Percentiles rank a stretch among this genome's conserved stretches.
Evolutionary conservation across 2,329 filamentous ascomycete species (phyloP).

Genomic region (Cercospora sp.): DNA sequence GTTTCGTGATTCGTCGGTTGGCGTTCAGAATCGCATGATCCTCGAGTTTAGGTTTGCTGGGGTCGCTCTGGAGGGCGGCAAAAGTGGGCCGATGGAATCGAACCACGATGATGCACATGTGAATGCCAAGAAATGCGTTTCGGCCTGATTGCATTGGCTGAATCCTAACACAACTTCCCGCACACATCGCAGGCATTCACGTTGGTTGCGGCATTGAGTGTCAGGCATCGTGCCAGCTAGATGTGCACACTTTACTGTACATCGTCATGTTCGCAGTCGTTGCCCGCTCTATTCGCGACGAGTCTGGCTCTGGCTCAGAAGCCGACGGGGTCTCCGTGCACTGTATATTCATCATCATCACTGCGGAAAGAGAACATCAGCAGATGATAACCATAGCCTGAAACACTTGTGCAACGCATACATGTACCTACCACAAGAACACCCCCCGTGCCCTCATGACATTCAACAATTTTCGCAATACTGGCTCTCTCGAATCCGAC

Average conservation of each 20-base stretch:
- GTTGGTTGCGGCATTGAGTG: neutral
- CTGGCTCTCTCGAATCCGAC: constrained; percentile 13
- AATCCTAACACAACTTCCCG: neutral
- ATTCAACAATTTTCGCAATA: constrained; percentile 8
- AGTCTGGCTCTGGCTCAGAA: neutral
- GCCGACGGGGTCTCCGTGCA: constrained; percentile 10
- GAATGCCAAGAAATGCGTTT: neutral
- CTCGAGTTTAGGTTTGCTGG: constrained; percentile 13
- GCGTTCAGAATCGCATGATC: constrained; percentile 11
- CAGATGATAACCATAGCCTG: neutral
- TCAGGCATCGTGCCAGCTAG: neutral
- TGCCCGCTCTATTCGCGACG: neutral
- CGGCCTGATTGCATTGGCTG: neutral
- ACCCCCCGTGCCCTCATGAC: constrained; percentile 17
- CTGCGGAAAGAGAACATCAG: neutral
- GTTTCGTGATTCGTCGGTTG: constrained; percentile 8
- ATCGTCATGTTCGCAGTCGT: neutral
- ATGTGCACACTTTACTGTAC: neutral
- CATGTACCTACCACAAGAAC: constrained; percentile 15
- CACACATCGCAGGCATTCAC: neutral
- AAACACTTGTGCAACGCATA: neutral
- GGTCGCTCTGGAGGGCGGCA: constrained; percentile 4
- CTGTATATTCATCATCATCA: constrained; percentile 9
- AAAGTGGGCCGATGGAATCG: constrained; percentile 13
- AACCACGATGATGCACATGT: constrained; percentile 7